Percentiles rank a stretch among this genome's conserved stretches.
phyloP scores from a whole-genome alignment of 768 basidiomycete genomes.

The Mycena kentingensis region DNA sequence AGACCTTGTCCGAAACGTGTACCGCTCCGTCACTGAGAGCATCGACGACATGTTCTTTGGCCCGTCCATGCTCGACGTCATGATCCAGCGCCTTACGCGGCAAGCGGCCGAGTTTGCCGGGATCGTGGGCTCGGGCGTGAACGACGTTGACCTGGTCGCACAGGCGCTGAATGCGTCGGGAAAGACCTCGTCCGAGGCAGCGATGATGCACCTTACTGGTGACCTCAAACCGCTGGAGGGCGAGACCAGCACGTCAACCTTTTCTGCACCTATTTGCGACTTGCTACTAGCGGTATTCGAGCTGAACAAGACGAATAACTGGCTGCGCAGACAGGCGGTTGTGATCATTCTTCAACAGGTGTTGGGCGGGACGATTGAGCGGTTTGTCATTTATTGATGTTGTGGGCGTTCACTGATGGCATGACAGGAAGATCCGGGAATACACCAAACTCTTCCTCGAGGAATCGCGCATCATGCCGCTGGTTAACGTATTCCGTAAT shows the following conservation, averaged over 20 bases:
- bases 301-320: conserved; percentile 93
- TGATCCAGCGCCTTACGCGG: conserved; percentile 85
- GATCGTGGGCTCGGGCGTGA: conserved; percentile 73
- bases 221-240: conserved; percentile 83
- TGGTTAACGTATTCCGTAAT: conserved; percentile 69
- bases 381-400: conserved; percentile 46
- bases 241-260: conserved; percentile 85
- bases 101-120: conserved; percentile 91
- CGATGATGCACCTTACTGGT: conserved; percentile 70
- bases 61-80: conserved; percentile 93
- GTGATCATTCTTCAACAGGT: conserved; percentile 96
- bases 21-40: conserved; percentile 89
- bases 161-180: conserved; percentile 76
- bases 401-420: not conserved
- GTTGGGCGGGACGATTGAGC: conserved; percentile 92
- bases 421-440: conserved; percentile 82
- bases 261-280: conserved; percentile 94
- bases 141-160: conserved; percentile 83
- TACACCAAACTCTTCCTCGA: conserved; percentile 64
- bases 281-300: conserved; percentile 92
- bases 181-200: conserved; percentile 64
- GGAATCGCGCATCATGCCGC: conserved; percentile 68
- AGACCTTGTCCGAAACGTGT: conserved; percentile 82
- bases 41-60: conserved; percentile 98
- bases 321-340: conserved; percentile 93